Evolutionary conservation across 768 basidiomycete species (phyloP).

Genomic region (Botryobasidium botryosum): DNA sequence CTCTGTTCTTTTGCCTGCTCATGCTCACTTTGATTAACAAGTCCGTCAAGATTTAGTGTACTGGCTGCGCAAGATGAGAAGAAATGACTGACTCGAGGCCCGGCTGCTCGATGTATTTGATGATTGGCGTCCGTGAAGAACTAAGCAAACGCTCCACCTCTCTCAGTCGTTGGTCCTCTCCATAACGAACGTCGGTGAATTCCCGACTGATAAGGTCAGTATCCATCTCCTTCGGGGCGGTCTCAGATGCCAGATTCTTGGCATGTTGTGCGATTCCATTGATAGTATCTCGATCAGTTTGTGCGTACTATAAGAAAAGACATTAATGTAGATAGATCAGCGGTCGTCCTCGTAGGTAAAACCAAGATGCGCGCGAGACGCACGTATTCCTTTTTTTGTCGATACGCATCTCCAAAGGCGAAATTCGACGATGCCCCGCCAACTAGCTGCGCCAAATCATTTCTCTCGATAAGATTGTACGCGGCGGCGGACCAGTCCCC

Average conservation of each 20-base stretch:
- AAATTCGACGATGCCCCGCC: slow-evolving; percentile 21
- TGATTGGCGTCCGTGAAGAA: slow-evolving; percentile 50
- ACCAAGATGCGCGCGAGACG: slow-evolving; percentile 22
- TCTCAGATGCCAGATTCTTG: slow-evolving; percentile 1
- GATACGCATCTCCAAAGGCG: slow-evolving; percentile 33
- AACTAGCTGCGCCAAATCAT: slow-evolving; percentile 47
- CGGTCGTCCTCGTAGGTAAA: slow-evolving; percentile 1
- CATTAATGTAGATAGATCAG: slow-evolving; percentile 8
- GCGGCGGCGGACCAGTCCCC: slow-evolving; percentile 52
- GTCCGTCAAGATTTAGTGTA: background rate
- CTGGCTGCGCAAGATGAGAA: background rate
- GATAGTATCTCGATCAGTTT: slow-evolving; percentile 9
- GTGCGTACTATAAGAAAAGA: slow-evolving; percentile 27
- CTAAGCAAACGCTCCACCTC: slow-evolving; percentile 86
- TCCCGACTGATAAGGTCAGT: slow-evolving; percentile 30
- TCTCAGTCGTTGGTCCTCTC: slow-evolving; percentile 73
- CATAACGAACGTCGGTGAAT: slow-evolving; percentile 73
- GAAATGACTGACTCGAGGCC: slow-evolving; percentile 47
- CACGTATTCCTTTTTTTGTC: slow-evolving; percentile 37
- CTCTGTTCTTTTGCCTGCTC: slow-evolving; percentile 81
- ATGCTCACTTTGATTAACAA: slow-evolving; percentile 42
- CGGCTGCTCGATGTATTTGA: slow-evolving; percentile 47
- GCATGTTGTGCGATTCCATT: slow-evolving; percentile 10
- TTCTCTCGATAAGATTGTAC: slow-evolving; percentile 52
- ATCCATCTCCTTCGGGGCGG: background rate